Evolutionary conservation across 495 filamentous ascomycete species (phyloP).

Genomic region (Oleoguttula mirabilis): DNA sequence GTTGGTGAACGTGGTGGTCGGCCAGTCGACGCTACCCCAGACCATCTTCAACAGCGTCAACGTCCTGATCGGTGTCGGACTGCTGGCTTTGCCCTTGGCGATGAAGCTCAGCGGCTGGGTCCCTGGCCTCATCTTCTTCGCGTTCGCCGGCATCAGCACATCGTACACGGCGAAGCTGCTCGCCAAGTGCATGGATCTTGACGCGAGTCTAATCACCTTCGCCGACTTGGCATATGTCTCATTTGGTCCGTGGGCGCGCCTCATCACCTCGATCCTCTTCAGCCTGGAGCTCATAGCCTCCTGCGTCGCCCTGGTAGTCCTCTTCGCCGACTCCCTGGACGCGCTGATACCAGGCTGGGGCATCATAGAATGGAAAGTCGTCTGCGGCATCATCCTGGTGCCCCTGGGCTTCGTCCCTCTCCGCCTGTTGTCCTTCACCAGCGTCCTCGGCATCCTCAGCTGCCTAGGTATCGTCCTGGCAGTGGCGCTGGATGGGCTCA

Average conservation of each 20-base stretch:
- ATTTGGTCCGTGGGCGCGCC: slow-evolving; percentile 71
- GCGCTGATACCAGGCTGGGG: slow-evolving; percentile 64
- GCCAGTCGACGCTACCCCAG: slow-evolving; percentile 87
- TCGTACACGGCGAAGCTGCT: slow-evolving; percentile 79
- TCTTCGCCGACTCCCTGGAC: slow-evolving; percentile 85
- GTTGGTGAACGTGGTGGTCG: slow-evolving; percentile 66
- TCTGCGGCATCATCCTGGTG: slow-evolving; percentile 69
- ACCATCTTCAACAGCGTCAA: slow-evolving; percentile 97
- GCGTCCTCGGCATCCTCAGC: slow-evolving; percentile 77
- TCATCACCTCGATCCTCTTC: slow-evolving; percentile 75
- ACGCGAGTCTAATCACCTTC: slow-evolving; percentile 71
- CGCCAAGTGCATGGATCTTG: slow-evolving; percentile 79
- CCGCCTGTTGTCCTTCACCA: slow-evolving; percentile 75
- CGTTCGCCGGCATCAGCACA: slow-evolving; percentile 60
- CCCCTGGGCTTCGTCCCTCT: slow-evolving; percentile 81
- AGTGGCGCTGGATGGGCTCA: slow-evolving; percentile 70
- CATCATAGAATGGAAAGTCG: slow-evolving; percentile 68
- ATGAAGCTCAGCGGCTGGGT: slow-evolving; percentile 88
- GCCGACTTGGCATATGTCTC: slow-evolving; percentile 87
- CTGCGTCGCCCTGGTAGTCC: slow-evolving; percentile 80
- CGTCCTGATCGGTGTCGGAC: slow-evolving; percentile 80
- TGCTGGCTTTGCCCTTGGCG: slow-evolving; percentile 80
- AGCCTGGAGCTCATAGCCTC: slow-evolving; percentile 77
- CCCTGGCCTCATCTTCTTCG: slow-evolving; percentile 63
- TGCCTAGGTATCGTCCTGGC: slow-evolving; percentile 75